Evolutionary conservation across 176 grass and related monocot species (phyloP), one percentile per base, ranked within the genome.

Genomic region (Rhynchospora breviuscula): DNA sequence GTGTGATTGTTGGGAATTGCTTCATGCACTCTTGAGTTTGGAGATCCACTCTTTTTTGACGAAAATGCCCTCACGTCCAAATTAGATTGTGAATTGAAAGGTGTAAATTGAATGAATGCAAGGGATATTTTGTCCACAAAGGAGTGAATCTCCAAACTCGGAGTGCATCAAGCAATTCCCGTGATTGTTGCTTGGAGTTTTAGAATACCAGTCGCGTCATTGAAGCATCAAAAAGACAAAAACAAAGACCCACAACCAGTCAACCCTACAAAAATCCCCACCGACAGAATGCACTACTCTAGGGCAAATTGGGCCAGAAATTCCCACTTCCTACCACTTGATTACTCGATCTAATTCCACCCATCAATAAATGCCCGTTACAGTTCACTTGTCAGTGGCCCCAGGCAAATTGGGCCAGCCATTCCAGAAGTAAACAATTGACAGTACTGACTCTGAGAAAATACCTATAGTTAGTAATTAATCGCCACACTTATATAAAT

Each of bases 161-260:
- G n/a, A n/a, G n/a, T n/a, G n/a, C n/a, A n/a, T n/a, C n/a, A n/a
- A n/a, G n/a, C n/a, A n/a, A n/a, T n/a, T n/a, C n/a, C n/a, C n/a
- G 47, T 58, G 22, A 80, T 29, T 58, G 56, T 93, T 89, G 84
- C 89, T 87, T 91, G 89, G 81, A 83, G 48, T 48, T 1, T 0
- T 60, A 83, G 89, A 47, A 66, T 76, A 76, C 74, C 71, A 93
- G 1, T 85, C 81, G 48, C 25, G 7, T 78, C 61, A 76, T 44
- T 85, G 35, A 1, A 46, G 10, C 35, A n/a, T 17, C 78, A 79
- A 82, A 53, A 21, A 61, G 26, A 61, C 78, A 79, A 82, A 53
- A 21, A 61, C 53, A 61, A 70, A 82, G 33, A 52, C 43, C 54
- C 48, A 81, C 67, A 82, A n/a, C n/a, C n/a, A n/a, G n/a, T n/a